Percentiles rank a stretch among this genome's conserved stretches.
These are phyloP conservation scores for Mycena galericulata DNA, from an alignment of 768 basidiomycete species.

Conservation along the genomic window DNA sequence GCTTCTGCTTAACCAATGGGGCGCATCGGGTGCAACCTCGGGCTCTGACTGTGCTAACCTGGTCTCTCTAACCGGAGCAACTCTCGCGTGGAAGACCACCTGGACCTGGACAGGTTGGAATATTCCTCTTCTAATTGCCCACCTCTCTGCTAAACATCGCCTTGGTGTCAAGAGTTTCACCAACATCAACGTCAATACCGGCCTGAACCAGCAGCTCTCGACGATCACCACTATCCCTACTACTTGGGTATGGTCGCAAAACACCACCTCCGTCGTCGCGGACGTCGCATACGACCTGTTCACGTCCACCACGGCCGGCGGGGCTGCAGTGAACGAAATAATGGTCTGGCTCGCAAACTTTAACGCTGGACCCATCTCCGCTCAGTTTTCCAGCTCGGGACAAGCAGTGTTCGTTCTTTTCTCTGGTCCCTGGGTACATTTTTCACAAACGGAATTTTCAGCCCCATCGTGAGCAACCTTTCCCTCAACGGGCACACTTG, in stretches of 20 bases:
- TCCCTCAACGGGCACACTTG: constrained; percentile 64
- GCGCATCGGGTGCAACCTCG: constrained; percentile 41
- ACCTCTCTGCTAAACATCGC: neutral
- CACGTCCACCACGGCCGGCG: constrained; percentile 63
- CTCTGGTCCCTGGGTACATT: neutral
- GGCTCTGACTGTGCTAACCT: constrained; percentile 57
- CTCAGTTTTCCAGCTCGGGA: constrained; percentile 58
- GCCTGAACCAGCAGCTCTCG: constrained; percentile 65
- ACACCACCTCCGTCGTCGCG: constrained; percentile 54
- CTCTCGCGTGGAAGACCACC: constrained; percentile 52
- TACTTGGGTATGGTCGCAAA: constrained; percentile 69
- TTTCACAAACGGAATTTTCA: neutral
- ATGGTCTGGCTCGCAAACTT: constrained; percentile 77
- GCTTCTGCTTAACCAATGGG: constrained; percentile 30
- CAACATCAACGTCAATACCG: constrained; percentile 56
- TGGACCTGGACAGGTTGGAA: constrained; percentile 51
- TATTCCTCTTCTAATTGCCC: neutral
- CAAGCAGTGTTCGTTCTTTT: constrained; percentile 43
- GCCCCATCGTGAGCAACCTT: constrained; percentile 59
- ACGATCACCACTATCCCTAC: constrained; percentile 66
- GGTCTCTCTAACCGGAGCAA: constrained; percentile 43
- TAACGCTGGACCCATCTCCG: constrained; percentile 65
- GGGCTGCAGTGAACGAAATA: constrained; percentile 61
- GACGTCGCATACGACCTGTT: constrained; percentile 76
- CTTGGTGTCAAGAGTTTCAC: constrained; percentile 71